These are phyloP conservation scores for Pseudoperonospora humuli DNA, from an alignment of 352 stramenopile species.

Conservation along the genomic window DNA sequence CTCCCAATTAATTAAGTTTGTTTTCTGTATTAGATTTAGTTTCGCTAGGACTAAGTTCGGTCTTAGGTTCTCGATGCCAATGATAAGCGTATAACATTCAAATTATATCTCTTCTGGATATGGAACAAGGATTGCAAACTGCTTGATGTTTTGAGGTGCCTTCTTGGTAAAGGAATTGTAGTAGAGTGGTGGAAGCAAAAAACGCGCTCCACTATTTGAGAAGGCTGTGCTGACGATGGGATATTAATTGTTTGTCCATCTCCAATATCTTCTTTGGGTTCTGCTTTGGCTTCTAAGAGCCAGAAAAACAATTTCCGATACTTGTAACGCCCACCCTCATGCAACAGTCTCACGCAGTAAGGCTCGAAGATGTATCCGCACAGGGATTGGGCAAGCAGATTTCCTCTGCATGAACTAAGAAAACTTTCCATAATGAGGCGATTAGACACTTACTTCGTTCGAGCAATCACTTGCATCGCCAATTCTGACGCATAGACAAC, in stretches of 20 bases:
- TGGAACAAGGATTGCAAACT: too few relatives aligned
- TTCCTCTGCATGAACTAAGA: slow-evolving; percentile 21
- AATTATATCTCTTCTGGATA: too few relatives aligned
- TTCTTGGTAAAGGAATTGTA: background rate
- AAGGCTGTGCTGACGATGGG: slow-evolving; percentile 10
- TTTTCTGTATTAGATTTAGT: too few relatives aligned
- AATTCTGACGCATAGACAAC: slow-evolving; percentile 30
- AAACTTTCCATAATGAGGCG: slow-evolving; percentile 19
- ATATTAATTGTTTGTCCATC: slow-evolving; percentile 14
- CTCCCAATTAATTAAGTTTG: too few relatives aligned
- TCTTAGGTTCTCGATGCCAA: too few relatives aligned
- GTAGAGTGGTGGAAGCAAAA: background rate
- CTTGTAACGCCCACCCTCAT: slow-evolving; percentile 17
- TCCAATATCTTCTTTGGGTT: slow-evolving; percentile 18
- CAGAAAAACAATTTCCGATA: slow-evolving; percentile 19
- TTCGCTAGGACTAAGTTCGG: too few relatives aligned
- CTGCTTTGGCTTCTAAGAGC: slow-evolving; percentile 14
- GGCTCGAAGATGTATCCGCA: slow-evolving; percentile 35
- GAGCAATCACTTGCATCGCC: slow-evolving; percentile 29
- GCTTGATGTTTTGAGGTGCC: too few relatives aligned
- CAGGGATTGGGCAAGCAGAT: slow-evolving; percentile 22
- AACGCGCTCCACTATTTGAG: slow-evolving; percentile 17
- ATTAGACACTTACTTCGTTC: slow-evolving; percentile 22
- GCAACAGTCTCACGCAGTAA: slow-evolving; percentile 25
- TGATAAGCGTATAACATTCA: too few relatives aligned